phyloP scores from a whole-genome alignment of 1,284 basidiomycete species.

The Leccinum subrobustum region DNA sequence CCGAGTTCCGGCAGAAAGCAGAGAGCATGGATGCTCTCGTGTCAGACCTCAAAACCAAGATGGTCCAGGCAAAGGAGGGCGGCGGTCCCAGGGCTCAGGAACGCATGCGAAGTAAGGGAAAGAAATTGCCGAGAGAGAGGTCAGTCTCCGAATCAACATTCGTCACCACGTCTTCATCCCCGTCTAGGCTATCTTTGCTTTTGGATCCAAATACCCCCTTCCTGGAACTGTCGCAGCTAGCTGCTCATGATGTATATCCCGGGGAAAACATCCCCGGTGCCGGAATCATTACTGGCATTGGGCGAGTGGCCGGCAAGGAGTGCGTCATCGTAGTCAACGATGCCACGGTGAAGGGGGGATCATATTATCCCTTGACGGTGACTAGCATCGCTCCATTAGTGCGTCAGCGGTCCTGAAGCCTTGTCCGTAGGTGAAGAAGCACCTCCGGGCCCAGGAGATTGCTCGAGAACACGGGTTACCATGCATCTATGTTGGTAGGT shows the following conservation, averaged over 20 bases:
- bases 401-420: slow-evolving; percentile 1
- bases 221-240: slow-evolving; percentile 83
- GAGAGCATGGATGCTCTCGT: slow-evolving; percentile 69
- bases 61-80: slow-evolving; percentile 57
- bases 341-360: slow-evolving; percentile 91
- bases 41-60: slow-evolving; percentile 58
- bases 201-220: slow-evolving; percentile 90
- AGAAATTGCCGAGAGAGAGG: slow-evolving; percentile 88
- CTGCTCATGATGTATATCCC: slow-evolving; percentile 86
- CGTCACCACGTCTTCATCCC: slow-evolving; percentile 2
- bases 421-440: slow-evolving; percentile 81
- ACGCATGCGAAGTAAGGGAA: slow-evolving; percentile 77
- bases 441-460: slow-evolving; percentile 90
- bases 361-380: slow-evolving; percentile 90
- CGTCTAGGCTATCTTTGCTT: slow-evolving; percentile 56
- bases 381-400: slow-evolving; percentile 14
- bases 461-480: slow-evolving; percentile 88
- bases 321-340: slow-evolving; percentile 93
- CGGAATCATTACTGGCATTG: slow-evolving; percentile 89
- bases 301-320: slow-evolving; percentile 76
- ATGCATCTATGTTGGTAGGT: slow-evolving; percentile 86
- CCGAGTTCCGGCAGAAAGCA: slow-evolving; percentile 67
- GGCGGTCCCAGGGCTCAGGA: slow-evolving; percentile 72
- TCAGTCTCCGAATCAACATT: slow-evolving; percentile 31
- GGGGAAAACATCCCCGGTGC: slow-evolving; percentile 81